Evolutionary conservation across 148 eudicot genomes (phyloP).

Genomic region (Chenopodium formosanum): DNA sequence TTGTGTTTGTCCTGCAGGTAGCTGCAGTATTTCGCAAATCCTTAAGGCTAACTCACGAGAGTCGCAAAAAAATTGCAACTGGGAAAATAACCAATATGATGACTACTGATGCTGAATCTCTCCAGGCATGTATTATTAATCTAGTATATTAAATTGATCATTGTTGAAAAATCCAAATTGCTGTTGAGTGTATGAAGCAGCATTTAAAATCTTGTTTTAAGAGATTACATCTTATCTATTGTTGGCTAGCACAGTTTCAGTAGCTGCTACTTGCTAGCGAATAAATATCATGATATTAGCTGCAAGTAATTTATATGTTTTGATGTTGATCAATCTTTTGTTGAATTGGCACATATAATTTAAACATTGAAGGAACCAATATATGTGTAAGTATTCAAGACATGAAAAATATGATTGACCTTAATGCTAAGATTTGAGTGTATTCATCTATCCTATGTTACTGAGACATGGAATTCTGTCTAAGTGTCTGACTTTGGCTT

Average conservation of each 20-base stretch:
- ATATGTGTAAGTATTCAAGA: no score
- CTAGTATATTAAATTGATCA: background rate
- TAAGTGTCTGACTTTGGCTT: no score
- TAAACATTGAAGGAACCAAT: no score
- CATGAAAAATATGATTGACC: no score
- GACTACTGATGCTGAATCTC: conserved; percentile 91
- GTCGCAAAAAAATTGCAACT: conserved; percentile 64
- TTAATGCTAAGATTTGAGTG: no score
- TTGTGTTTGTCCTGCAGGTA: conserved; percentile 39
- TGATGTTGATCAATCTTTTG: background rate
- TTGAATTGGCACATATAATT: background rate
- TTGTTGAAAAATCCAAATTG: background rate
- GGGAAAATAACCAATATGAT: conserved; percentile 87
- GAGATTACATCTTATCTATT: background rate
- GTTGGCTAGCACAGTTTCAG: background rate
- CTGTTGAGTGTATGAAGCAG: background rate
- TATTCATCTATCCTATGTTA: no score
- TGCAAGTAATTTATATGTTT: background rate
- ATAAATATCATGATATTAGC: background rate
- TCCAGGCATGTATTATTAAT: conserved; percentile 52
- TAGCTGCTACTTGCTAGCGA: background rate
- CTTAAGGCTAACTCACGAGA: conserved; percentile 77
- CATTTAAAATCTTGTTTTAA: background rate
- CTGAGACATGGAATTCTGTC: no score
- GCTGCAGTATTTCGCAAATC: conserved; percentile 92